A percentile compares a stretch with the other conserved stretches of the same genome.
Conservation (phyloP, 2,329 filamentous ascomycete species). For the Colletotrichum liaoningense region DNA sequence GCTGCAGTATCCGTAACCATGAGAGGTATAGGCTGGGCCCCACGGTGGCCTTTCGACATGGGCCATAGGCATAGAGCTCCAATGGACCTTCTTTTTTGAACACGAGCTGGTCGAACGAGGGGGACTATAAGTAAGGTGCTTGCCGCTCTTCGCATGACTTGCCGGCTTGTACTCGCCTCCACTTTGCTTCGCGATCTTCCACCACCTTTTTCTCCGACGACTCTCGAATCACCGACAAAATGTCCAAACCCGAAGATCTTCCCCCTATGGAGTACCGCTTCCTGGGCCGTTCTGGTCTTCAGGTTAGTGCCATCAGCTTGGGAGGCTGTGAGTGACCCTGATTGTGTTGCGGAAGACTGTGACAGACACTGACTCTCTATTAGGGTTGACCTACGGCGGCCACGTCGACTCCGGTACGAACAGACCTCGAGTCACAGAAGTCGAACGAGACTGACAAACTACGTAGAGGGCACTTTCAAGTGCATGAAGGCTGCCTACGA, state of each 20-base stretch:
- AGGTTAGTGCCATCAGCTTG: conserved; percentile 79
- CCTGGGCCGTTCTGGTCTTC: conserved; percentile 77
- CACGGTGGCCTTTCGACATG: background rate
- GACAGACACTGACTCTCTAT: background rate
- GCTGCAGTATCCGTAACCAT: background rate
- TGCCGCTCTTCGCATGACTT: conserved; percentile 7
- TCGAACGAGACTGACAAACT: background rate
- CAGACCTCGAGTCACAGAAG: background rate
- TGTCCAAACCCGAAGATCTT: conserved; percentile 55
- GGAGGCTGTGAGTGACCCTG: conserved; percentile 62
- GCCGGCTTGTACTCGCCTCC: background rate
- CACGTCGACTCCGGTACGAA: conserved; percentile 73
- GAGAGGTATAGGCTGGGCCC: conserved; percentile 1
- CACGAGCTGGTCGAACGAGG: background rate
- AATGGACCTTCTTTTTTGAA: conserved; percentile 23
- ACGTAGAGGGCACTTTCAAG: conserved; percentile 58
- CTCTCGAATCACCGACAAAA: conserved; percentile 38
- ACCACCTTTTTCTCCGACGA: background rate
- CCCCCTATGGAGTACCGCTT: conserved; percentile 77
- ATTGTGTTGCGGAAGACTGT: background rate
- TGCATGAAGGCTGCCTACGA: conserved; percentile 73
- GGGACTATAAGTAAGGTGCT: conserved; percentile 35
- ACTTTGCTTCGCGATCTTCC: conserved; percentile 24
- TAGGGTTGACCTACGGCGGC: conserved; percentile 76
- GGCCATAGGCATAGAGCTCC: conserved; percentile 15